A percentile compares a stretch with the other conserved stretches of the same genome.
These are phyloP conservation scores for Podospora comata DNA, from an alignment of 495 filamentous ascomycete species.

Conservation along the genomic window DNA sequence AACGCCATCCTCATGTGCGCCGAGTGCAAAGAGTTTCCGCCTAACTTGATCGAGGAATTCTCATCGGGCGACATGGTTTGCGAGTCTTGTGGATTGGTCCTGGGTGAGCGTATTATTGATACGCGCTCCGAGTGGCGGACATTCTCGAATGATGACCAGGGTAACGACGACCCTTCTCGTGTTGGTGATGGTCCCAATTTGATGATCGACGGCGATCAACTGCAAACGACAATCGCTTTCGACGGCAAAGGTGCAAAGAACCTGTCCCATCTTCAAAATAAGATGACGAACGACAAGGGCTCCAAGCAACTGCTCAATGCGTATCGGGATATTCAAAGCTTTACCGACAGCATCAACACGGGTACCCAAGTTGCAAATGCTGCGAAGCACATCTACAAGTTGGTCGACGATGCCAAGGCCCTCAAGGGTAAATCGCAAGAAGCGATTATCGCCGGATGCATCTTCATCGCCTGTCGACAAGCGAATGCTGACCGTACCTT, in stretches of 20 bases:
- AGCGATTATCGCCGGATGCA: constrained; percentile 89
- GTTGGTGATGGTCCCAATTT: constrained; percentile 89
- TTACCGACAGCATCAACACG: constrained; percentile 82
- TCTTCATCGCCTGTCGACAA: constrained; percentile 95
- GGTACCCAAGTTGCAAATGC: constrained; percentile 75
- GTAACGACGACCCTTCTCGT: constrained; percentile 92
- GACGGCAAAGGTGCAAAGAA: constrained; percentile 71
- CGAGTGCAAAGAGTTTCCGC: constrained; percentile 87
- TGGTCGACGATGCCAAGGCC: constrained; percentile 83
- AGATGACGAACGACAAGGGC: constrained; percentile 76
- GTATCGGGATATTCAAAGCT: constrained; percentile 83
- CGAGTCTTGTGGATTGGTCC: constrained; percentile 84
- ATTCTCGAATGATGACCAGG: constrained; percentile 94
- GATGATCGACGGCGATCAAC: constrained; percentile 84
- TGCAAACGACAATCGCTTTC: constrained; percentile 83
- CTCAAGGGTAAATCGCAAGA: constrained; percentile 96
- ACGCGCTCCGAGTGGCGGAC: constrained; percentile 98
- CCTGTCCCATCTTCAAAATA: constrained; percentile 82
- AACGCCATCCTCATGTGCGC: constrained; percentile 78
- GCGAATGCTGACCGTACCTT: constrained; percentile 83
- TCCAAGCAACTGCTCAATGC: constrained; percentile 75
- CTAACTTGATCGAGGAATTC: constrained; percentile 89
- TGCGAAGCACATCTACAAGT: constrained; percentile 91
- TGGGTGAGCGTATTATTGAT: constrained; percentile 87
- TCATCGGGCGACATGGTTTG: constrained; percentile 91